A percentile compares a stretch with the other conserved stretches of the same genome.
These are phyloP conservation scores for Styphnolobium japonicum DNA, from an alignment of 306 rosid species.

Conservation along the genomic window DNA sequence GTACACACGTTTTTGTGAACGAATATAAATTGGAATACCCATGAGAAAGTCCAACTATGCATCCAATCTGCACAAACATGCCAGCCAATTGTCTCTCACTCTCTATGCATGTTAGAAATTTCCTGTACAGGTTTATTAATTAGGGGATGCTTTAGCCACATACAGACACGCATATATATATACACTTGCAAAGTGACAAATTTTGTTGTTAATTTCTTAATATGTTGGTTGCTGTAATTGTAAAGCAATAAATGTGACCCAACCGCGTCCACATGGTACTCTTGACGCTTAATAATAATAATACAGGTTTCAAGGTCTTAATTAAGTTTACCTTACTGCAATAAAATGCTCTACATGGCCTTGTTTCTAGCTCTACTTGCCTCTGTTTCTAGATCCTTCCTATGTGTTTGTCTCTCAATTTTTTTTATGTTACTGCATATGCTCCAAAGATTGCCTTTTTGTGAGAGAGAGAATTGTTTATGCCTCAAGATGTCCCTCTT, in stretches of 20 bases:
- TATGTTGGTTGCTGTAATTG: constrained; percentile 25
- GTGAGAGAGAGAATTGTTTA: constrained; percentile 16
- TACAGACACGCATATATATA: neutral
- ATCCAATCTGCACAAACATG: constrained; percentile 11
- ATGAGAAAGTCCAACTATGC: constrained; percentile 23
- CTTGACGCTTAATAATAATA: constrained; percentile 28
- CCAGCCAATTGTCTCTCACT: constrained; percentile 32
- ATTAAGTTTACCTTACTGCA: neutral
- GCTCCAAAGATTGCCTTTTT: constrained; percentile 50
- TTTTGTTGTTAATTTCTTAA: constrained; percentile 27
- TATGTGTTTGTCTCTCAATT: neutral
- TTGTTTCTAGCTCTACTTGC: constrained; percentile 33
- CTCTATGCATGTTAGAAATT: neutral
- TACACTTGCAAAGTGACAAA: constrained; percentile 5
- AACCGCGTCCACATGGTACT: constrained; percentile 35
- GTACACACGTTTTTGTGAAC: constrained; percentile 46
- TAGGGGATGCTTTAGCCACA: constrained; percentile 8
- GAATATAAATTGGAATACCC: neutral
- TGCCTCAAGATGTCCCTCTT: constrained; percentile 29
- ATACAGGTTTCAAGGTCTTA: neutral
- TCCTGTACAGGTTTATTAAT: neutral
- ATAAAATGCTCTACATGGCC: neutral
- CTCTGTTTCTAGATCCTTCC: constrained; percentile 6
- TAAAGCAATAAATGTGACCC: constrained; percentile 37
- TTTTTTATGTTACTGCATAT: neutral